phyloP scores from a whole-genome alignment of 1,139 yeast genomes.

The Ashbya aceris region DNA sequence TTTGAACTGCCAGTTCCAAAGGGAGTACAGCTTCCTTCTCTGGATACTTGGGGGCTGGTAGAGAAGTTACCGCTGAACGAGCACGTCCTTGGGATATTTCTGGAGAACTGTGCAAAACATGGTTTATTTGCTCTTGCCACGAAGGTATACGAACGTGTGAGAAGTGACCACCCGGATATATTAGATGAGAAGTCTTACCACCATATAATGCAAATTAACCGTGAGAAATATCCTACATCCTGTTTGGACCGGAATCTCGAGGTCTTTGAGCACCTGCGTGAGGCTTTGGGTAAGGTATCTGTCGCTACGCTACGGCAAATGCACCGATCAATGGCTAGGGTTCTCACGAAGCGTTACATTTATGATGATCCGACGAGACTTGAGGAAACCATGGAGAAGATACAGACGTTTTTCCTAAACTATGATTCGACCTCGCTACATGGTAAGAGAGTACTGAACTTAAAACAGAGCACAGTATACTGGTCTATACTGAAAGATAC shows the following conservation, averaged over 20 bases:
- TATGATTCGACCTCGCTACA: not conserved
- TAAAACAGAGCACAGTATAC: conserved; percentile 10
- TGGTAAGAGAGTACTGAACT: conserved; percentile 1
- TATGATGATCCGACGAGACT: conserved; percentile 9
- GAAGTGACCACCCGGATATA: not conserved
- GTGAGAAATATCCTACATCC: conserved; percentile 12
- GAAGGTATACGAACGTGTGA: not conserved
- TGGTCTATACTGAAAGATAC: conserved; percentile 8
- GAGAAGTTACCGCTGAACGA: conserved; percentile 11
- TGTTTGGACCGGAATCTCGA: conserved; percentile 16
- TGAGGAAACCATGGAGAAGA: conserved; percentile 8
- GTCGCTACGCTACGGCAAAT: conserved; percentile 14
- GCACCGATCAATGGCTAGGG: conserved; percentile 19
- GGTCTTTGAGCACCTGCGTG: conserved; percentile 13
- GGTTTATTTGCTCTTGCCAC: not conserved
- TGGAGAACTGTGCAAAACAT: conserved; percentile 15
- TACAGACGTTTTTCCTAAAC: conserved; percentile 12
- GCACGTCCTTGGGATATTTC: conserved; percentile 17
- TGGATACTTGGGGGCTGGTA: conserved; percentile 15
- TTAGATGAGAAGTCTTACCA: not conserved
- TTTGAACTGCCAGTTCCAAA: not conserved
- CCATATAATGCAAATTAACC: conserved; percentile 13
- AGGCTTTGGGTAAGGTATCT: conserved; percentile 9
- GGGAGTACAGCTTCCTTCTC: conserved; percentile 10
- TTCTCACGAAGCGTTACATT: conserved; percentile 14